Base-by-base conservation (phyloP, 306 rosid species). In the Macrotyloma uniflorum region DNA sequence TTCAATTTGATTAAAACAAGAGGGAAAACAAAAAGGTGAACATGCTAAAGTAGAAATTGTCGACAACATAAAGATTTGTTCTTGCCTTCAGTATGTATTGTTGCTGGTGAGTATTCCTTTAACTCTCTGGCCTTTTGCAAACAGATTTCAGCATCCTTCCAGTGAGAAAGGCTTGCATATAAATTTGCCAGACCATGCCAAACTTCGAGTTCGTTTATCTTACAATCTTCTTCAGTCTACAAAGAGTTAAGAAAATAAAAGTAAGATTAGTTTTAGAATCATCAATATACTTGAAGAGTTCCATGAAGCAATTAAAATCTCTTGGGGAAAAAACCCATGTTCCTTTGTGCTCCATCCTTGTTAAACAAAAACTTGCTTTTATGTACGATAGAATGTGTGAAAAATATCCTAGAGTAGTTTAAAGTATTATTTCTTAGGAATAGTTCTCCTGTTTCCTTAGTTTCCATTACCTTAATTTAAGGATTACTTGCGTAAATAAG, bases 141-240 rank as follows among this genome's bases (percentile, higher is more conserved):
- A 84, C 99, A 95, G 74, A 91, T 81, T 86, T 91, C 98, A 45
- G 91, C 98, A 80, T 95, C 99, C 77, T 86, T 91, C 98, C 97
- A 95, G 72, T 87, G 90, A 47, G 97, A 91, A 80, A 95, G 97
- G 79, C 94, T 95, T 54, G 96, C 85, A 80, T 95, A 95, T 67
- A 95, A 85, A 82, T 84, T 84, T 80, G 98, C 93, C 67, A 95
- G 86, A 78, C 96, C 99, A 70, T 93, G 93, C 99, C 99, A 95
- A 81, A 95, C 92, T 36, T 95, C 98, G 84, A 86, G 82, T 69
- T 93, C 99, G 35, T 82, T 63, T 80, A 91, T 85, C 70, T 82
- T 89, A 74, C 90, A 89, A 59, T 88, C 90, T 20, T 83, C 90
- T 20, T 83, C 93, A 51, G 64, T 72, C 99, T 95, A 80, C 76